Evolutionary conservation across 805 yeast genomes (phyloP).

Genomic region (Gaillardinia entomophila): DNA sequence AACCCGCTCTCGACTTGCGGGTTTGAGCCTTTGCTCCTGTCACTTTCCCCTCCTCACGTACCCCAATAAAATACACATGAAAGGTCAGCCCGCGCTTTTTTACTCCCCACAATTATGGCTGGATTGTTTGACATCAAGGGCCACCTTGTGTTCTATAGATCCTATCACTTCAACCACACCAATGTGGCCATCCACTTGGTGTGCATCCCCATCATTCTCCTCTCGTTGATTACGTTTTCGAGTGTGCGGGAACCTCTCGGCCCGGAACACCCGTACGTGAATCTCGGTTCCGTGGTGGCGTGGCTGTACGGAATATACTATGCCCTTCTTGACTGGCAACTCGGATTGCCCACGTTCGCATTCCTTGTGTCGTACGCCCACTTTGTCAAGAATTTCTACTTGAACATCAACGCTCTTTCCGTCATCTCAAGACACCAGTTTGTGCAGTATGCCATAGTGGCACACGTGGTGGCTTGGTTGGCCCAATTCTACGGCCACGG

Average conservation of each 20-base stretch:
- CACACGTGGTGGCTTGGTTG: slow-evolving; percentile 63
- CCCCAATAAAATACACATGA: background rate
- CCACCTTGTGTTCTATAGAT: slow-evolving; percentile 35
- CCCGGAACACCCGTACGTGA: slow-evolving; percentile 21
- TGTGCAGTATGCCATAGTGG: slow-evolving; percentile 21
- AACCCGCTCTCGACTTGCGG: slow-evolving; percentile 50
- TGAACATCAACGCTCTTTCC: slow-evolving; percentile 3
- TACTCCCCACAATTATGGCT: slow-evolving; percentile 15
- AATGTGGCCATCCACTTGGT: slow-evolving; percentile 74
- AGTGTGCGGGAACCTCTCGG: slow-evolving; percentile 17
- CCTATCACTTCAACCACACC: slow-evolving; percentile 45
- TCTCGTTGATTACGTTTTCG: slow-evolving; percentile 43
- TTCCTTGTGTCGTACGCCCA: slow-evolving; percentile 18
- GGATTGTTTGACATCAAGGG: slow-evolving; percentile 28
- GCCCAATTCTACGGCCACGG: slow-evolving; percentile 89
- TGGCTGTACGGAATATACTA: slow-evolving; percentile 55
- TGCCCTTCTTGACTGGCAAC: slow-evolving; percentile 43
- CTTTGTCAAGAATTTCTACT: slow-evolving; percentile 15
- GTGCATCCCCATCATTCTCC: slow-evolving; percentile 75
- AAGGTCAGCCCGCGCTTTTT: background rate
- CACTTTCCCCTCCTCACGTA: background rate
- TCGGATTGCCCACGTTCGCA: slow-evolving; percentile 27
- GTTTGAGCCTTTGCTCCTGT: slow-evolving; percentile 25
- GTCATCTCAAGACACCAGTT: slow-evolving; percentile 12
- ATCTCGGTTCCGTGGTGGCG: slow-evolving; percentile 43